A percentile compares a stretch with the other conserved stretches of the same genome.
Evolutionary conservation across 306 rosid species (phyloP).

Genomic region (Arachis hypogaea): DNA sequence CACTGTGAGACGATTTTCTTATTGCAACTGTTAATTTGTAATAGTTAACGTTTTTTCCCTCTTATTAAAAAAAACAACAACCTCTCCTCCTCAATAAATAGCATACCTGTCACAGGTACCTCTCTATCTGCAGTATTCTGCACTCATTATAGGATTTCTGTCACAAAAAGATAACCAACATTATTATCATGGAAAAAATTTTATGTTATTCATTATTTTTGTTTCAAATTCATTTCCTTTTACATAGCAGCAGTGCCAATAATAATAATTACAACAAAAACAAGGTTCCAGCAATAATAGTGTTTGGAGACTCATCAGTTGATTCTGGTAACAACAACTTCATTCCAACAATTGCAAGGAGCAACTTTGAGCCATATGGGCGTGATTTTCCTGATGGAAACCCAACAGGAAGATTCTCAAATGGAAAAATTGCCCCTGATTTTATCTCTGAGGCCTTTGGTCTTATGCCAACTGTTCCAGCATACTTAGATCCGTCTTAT

Average conservation of each 20-base stretch:
- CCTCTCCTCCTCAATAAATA: conserved; percentile 16
- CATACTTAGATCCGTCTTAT: conserved; percentile 62
- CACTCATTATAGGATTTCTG: not conserved
- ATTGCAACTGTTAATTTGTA: too few species aligned
- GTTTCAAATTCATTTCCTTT: conserved; percentile 33
- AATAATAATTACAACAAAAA: conserved; percentile 8
- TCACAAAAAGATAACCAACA: not conserved
- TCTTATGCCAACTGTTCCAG: conserved; percentile 54
- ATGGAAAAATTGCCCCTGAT: conserved; percentile 62
- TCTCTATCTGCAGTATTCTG: not conserved
- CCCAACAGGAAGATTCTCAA: conserved; percentile 64
- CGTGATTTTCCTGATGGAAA: conserved; percentile 53
- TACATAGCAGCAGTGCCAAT: not conserved
- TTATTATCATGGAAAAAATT: not conserved
- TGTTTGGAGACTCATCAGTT: conserved; percentile 72
- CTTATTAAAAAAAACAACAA: not conserved
- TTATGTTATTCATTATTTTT: not conserved
- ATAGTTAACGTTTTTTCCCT: too few species aligned
- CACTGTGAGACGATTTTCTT: too few species aligned
- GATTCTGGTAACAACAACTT: conserved; percentile 77
- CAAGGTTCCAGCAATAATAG: conserved; percentile 56
- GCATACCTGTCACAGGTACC: not conserved
- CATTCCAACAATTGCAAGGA: conserved; percentile 65
- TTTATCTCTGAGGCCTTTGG: conserved; percentile 65
- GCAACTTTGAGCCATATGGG: conserved; percentile 71